Percentiles rank a stretch among this genome's conserved stretches.
phyloP scores from a whole-genome alignment of 345 rosid species.

The Hibiscus tridactylites region DNA sequence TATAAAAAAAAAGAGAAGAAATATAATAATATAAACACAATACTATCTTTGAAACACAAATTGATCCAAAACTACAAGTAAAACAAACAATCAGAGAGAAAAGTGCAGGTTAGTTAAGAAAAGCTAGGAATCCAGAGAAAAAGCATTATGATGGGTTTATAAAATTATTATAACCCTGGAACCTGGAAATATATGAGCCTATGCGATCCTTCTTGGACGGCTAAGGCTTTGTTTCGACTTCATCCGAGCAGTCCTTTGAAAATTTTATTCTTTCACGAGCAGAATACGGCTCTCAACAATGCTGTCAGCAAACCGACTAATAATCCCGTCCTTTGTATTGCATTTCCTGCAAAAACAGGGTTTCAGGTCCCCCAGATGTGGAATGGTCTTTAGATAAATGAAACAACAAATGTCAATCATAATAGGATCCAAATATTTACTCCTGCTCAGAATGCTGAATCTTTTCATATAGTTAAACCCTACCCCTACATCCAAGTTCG shows the following conservation, averaged over 20 bases:
- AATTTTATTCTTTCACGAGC: slow-evolving; percentile 17
- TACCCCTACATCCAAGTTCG: neutral
- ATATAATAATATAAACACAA: neutral
- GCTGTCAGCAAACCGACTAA: slow-evolving; percentile 24
- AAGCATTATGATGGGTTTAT: neutral
- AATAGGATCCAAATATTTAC: too few relatives aligned
- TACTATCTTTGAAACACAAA: neutral
- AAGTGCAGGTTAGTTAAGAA: neutral
- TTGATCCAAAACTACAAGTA: neutral
- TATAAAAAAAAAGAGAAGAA: neutral
- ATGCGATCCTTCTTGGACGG: neutral
- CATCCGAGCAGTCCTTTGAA: neutral
- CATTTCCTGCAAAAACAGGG: slow-evolving; percentile 43
- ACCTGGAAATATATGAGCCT: neutral
- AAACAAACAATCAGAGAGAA: neutral
- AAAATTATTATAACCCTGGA: neutral
- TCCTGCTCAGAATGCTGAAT: too few relatives aligned
- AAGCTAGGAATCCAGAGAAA: slow-evolving; percentile 2
- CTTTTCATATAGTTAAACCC: too few relatives aligned
- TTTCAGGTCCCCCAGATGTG: neutral
- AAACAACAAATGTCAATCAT: neutral
- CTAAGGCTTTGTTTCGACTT: neutral
- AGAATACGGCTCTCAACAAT: slow-evolving; percentile 15
- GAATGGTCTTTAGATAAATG: neutral
- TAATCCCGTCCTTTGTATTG: slow-evolving; percentile 55